Evolutionary conservation across 2,329 filamentous ascomycete species (phyloP).

Genomic region (Ilyonectria sp.): DNA sequence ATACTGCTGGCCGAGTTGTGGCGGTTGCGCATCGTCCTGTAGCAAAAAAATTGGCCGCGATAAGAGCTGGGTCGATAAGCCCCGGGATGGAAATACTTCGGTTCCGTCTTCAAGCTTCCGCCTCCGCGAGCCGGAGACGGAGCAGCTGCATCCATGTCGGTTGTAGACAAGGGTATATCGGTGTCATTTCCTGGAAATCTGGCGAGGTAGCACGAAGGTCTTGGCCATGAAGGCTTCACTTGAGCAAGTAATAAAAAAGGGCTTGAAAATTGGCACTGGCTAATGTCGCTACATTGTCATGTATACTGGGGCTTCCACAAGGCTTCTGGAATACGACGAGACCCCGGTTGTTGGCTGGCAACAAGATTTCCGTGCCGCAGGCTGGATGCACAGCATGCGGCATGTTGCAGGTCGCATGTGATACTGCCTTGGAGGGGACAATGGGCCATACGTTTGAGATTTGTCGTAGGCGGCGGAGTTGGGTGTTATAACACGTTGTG

Average conservation of each 20-base stretch:
- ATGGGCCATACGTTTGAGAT: neutral
- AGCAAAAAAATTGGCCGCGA: conserved; percentile 43
- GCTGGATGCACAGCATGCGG: conserved; percentile 10
- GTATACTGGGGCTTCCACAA: conserved; percentile 13
- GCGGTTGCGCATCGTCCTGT: conserved; percentile 29
- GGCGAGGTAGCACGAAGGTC: neutral
- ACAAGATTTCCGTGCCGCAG: conserved; percentile 15
- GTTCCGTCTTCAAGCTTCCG: conserved; percentile 27
- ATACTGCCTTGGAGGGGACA: conserved; percentile 3
- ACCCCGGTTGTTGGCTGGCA: conserved; percentile 15
- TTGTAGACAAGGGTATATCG: conserved; percentile 1
- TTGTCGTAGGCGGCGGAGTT: neutral
- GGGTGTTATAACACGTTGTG: neutral
- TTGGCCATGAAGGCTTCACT: neutral
- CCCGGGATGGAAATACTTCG: conserved; percentile 45
- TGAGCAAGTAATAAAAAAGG: neutral
- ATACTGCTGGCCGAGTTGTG: conserved; percentile 27
- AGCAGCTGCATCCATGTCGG: conserved; percentile 8
- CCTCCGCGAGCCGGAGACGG: neutral
- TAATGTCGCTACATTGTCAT: neutral
- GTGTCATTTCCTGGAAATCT: neutral
- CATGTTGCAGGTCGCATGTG: conserved; percentile 22
- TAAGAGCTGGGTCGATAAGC: conserved; percentile 44
- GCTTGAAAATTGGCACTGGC: neutral
- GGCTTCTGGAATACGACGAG: conserved; percentile 28